Evolutionary conservation across 805 yeast genomes (phyloP), one percentile per base, ranked within the genome.

Genomic region (Suhomyces pyralidae): DNA sequence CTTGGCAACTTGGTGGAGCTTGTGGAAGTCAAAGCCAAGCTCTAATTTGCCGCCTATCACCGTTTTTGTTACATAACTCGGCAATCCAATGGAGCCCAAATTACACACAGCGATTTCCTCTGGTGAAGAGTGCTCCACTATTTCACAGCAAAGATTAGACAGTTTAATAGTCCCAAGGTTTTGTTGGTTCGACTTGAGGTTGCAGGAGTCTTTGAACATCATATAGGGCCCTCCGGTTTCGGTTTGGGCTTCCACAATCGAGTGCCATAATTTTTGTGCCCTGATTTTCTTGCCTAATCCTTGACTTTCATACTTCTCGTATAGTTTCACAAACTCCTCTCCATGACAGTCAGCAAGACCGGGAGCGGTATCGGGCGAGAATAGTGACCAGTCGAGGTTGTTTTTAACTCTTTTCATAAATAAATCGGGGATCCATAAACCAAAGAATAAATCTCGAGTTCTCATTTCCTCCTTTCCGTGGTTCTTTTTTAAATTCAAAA

Each of bases 191-290:
- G 84, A 71, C 68, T 81, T 81, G 58, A 67, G 60, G 69, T 81
- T 81, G 68, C 85, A 81, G 12, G 85, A 82, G 68, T 81, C 86
- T 67, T 81, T 81, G 71, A 81, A 81, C 60, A 81, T 71, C 85
- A 81, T 81, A 71, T 81, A 81, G 45, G 86, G 86, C 48, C 84
- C 81, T 64, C 86, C 86, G 32, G 86, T 81, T 68, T 81, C 86
- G 46, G 85, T 81, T 67, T 81, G 86, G 22, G 85, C 82, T 64
- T 81, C 85, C 64, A 81, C 73, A 49, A 81, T 79, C 36, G 83
- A 73, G 58, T 81, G 80, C 86, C 86, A 81, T 58, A 81, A 73
- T 66, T 81, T 81, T 63, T 81, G 85, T 20, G 85, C 85, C 67
- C 79, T 80, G 57, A 81, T 69, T 62, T 76, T 73, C 50, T 81